A percentile compares a stretch with the other conserved stretches of the same genome.
Conservation (phyloP, 2,329 filamentous ascomycete genomes). For the Claviceps purpurea region DNA sequence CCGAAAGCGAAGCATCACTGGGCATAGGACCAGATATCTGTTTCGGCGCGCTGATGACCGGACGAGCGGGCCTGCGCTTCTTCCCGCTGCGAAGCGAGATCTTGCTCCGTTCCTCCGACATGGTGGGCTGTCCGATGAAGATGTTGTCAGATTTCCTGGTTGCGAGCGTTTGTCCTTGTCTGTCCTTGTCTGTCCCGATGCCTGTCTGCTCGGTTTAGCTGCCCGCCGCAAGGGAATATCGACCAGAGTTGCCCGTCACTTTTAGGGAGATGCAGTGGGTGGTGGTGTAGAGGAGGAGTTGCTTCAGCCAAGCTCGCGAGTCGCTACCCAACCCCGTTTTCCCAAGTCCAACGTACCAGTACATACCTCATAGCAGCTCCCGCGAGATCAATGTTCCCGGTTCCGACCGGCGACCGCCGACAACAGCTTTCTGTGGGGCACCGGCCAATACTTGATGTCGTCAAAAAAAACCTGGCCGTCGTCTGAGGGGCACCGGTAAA, state of each 20-base stretch:
- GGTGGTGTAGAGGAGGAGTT: not conserved
- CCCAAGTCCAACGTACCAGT: too few relatives aligned
- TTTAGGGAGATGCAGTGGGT: not conserved
- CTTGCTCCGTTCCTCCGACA: constrained; percentile 50
- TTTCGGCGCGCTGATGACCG: constrained; percentile 46
- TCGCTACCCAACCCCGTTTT: too few relatives aligned
- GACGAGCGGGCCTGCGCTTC: constrained; percentile 36
- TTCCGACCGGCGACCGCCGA: too few relatives aligned
- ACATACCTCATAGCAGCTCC: too few relatives aligned
- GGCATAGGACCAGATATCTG: constrained; percentile 50
- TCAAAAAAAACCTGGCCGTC: too few relatives aligned
- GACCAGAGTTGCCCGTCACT: not conserved
- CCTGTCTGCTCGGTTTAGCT: not conserved
- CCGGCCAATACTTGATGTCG: too few relatives aligned
- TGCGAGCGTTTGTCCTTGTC: too few relatives aligned
- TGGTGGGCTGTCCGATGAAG: constrained; percentile 17
- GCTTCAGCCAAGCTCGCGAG: not conserved
- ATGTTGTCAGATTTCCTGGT: not conserved
- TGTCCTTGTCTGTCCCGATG: not conserved
- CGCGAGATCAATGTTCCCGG: too few relatives aligned
- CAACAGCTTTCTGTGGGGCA: too few relatives aligned
- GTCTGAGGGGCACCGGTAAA: too few relatives aligned
- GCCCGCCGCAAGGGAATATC: not conserved
- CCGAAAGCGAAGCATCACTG: constrained; percentile 30
- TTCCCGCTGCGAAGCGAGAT: constrained; percentile 48